phyloP scores from a whole-genome alignment of 768 basidiomycete species.

The Hygrophoropsis aurantiaca region DNA sequence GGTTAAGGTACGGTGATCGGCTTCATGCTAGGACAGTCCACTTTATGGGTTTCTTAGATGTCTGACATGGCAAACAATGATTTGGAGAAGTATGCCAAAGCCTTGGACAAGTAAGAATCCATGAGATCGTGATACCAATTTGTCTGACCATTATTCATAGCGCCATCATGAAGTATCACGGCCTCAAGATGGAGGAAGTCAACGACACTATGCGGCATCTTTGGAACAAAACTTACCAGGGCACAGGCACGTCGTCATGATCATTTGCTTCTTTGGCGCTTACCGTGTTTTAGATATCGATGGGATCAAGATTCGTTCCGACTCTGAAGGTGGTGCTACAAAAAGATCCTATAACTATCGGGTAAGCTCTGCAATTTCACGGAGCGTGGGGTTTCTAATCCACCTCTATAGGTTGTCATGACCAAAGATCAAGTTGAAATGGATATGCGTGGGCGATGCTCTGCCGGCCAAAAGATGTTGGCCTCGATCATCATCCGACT shows the following conservation, averaged over 20 bases:
- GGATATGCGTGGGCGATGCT: slow-evolving; percentile 99
- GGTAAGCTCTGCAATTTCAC: slow-evolving; percentile 44
- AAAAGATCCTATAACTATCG: slow-evolving; percentile 97
- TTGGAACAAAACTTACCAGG: slow-evolving; percentile 99
- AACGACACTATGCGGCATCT: slow-evolving; percentile 96
- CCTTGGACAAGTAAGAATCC: slow-evolving; percentile 82
- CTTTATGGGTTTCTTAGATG: slow-evolving; percentile 52
- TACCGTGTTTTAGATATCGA: slow-evolving; percentile 77
- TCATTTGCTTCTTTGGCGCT: slow-evolving; percentile 8
- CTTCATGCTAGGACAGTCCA: neutral
- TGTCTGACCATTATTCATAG: slow-evolving; percentile 40
- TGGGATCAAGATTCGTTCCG: slow-evolving; percentile 92
- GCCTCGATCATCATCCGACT: slow-evolving; percentile 98
- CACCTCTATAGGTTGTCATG: slow-evolving; percentile 82
- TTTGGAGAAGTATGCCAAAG: slow-evolving; percentile 96
- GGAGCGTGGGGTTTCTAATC: slow-evolving; percentile 10
- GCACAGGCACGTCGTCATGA: slow-evolving; percentile 66
- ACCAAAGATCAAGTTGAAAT: slow-evolving; percentile 98
- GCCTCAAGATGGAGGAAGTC: slow-evolving; percentile 98
- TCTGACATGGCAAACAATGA: slow-evolving; percentile 98
- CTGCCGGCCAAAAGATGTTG: slow-evolving; percentile 97
- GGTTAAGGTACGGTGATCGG: slow-evolving; percentile 69
- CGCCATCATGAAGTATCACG: slow-evolving; percentile 98
- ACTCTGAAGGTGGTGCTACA: slow-evolving; percentile 86
- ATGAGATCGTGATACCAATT: neutral